Evolutionary conservation across 2,329 filamentous ascomycete genomes (phyloP), one percentile per base, ranked within the genome.

Genomic region (Trichoderma koningiopsis): DNA sequence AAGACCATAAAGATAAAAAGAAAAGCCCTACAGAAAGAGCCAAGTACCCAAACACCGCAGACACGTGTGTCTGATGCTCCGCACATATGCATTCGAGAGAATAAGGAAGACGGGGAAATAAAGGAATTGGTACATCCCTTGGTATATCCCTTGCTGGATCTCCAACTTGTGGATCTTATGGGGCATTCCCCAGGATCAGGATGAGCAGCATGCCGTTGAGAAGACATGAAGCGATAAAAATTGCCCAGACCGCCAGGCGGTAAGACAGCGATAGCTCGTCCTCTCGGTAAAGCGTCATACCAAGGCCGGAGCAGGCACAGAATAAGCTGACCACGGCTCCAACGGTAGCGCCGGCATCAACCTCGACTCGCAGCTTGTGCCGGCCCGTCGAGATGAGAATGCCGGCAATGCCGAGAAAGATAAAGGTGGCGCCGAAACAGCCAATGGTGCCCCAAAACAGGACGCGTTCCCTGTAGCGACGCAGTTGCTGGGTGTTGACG

Each of bases 291-390:
- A 90, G 76, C 72, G 87, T 84, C 76, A 86, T 84, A 40, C 85
- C 87, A 7, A 92, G 82, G 0, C 85, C 91, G 14, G 86, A 81
- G 58, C 88, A 87, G 0, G 87, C 88, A 74, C 89, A 89, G 70
- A 89, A 84, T 52, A 94, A 77, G 72, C 89, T 92, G 35, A 87
- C 83, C 37, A 92, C 84, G 19, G 91, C 88, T 11, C 91, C 92
- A 52, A 92, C 83, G 1, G 92, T 84, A 2, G 92, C 90, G 10
- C 89, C 92, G 0, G 87, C 87, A 74, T 94, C 91, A 4, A 95
- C 92, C 77, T 92, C 88, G n/a, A 88, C 83, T 5, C 86, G 84
- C 72, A 91, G 83, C 77, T 87, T 91, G 76, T 88, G 89, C 58
- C 87, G 85, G 10, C 91, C 92, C 0, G 92, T 92, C 16, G 83